Evolutionary conservation across 2,329 filamentous ascomycete species (phyloP).

Genomic region (Lithohypha guttulata): DNA sequence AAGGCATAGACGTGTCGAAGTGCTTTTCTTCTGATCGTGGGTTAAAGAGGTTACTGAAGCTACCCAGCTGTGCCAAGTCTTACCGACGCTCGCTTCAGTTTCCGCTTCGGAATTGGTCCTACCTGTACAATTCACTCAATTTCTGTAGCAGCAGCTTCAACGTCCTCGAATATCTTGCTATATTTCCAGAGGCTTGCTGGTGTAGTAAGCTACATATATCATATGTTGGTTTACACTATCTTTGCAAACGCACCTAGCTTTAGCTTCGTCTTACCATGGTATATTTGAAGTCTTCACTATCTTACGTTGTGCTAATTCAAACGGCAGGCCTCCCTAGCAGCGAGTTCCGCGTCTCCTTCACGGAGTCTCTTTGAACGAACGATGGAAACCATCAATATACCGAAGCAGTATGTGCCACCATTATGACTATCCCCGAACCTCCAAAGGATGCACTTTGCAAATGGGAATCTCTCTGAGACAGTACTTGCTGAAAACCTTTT

Average conservation of each 20-base stretch:
- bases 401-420: constrained; percentile 65
- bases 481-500: constrained; percentile 73
- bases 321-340: not conserved
- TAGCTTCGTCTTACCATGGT: not conserved
- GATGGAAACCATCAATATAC: constrained; percentile 72
- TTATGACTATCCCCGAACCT: constrained; percentile 30
- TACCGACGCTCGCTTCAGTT: no score
- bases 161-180: no score
- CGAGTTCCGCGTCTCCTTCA: not conserved
- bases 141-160: no score
- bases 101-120: no score
- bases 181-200: no score
- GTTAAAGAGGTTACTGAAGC: no score
- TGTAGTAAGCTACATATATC: no score
- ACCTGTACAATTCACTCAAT: no score
- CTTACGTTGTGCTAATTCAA: not conserved
- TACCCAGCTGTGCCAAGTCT: no score
- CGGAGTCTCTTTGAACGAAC: constrained; percentile 56
- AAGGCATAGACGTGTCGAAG: no score
- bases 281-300: not conserved
- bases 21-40: no score
- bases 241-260: not conserved
- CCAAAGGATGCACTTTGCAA: constrained; percentile 77
- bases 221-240: not conserved
- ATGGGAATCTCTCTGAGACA: constrained; percentile 99